Conservation (phyloP, 192 early-diverging fungal species). For the Coemansia sp. region DNA sequence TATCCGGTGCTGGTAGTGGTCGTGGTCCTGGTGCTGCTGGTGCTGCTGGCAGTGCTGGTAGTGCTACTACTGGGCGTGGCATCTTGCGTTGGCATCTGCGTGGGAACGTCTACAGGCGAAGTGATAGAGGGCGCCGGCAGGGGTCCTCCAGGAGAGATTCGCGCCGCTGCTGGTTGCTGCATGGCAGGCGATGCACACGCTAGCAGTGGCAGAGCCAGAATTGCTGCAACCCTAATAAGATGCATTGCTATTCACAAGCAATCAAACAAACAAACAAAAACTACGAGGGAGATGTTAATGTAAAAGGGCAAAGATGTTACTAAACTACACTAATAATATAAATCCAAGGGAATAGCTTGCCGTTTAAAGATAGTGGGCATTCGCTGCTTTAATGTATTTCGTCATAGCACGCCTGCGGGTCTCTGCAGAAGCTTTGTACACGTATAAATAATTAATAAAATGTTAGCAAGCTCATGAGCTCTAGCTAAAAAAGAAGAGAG, state of each 20-base stretch:
- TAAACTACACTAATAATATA: background rate
- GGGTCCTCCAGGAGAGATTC: background rate
- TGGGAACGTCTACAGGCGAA: background rate
- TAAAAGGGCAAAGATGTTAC: background rate
- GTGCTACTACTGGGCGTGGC: background rate
- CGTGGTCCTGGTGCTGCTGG: background rate
- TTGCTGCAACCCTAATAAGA: background rate
- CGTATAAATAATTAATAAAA: background rate
- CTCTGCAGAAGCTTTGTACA: background rate
- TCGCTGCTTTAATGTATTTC: background rate
- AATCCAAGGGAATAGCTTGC: background rate
- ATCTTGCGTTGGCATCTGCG: background rate
- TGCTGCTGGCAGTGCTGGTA: too few relatives aligned
- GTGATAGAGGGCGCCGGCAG: background rate
- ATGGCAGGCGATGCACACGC: background rate
- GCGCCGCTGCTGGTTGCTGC: background rate
- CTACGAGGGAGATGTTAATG: background rate
- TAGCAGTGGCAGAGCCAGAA: background rate
- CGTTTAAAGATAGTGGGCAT: background rate
- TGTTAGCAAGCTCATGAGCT: background rate
- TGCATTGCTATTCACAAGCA: background rate
- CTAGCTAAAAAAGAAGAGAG: background rate
- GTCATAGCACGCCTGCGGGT: background rate
- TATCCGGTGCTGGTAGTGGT: constrained; percentile 25
- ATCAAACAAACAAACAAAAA: background rate